Base-by-base conservation (phyloP, 371 early-diverging fungal genomes). In the Chytridium lagenaria region DNA sequence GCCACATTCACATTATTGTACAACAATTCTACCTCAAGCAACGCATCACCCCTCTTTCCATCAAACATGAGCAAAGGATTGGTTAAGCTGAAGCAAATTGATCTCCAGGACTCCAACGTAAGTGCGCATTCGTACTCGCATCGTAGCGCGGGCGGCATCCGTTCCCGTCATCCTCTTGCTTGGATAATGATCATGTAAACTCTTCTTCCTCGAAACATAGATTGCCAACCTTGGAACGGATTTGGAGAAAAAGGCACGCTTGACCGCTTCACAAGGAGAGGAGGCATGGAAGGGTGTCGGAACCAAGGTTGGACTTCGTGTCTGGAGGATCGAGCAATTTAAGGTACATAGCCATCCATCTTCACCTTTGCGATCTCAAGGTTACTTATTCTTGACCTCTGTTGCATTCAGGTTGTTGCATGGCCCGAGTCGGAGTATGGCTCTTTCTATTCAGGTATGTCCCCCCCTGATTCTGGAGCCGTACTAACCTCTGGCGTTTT, bases 261-360 rank as follows among this genome's bases (percentile, higher is more conserved):
- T 91, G 69, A 85, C 87, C 55, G 90, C 90, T 74, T 89, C 90
- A n/a, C 73, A 87, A 5, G 84, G 88, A 52, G 92, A 93, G 77
- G 75, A 73, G 10, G 90, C 89, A n/a, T 92, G 93, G 92, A 84
- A 84, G 72, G 85, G 87, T 79, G 84, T 88, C 59, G 90, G 90
- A 22, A 76, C 84, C 33, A 79, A 84, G 65, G 65, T 77, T 44
- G 93, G 93, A 38, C 80, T 92, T 61, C 85, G 88, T 83, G 81
- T 93, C 59, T 94, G 93, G 93, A 86, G 95, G 67, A 91, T 94
- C 59, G 92, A 93, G 78, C 81, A 90, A 73, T 94, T 94, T 83
- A 76, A 87, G 59, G 66, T 66, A 38, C 5, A 2, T 34, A 31
- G 63, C 33, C 12, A 12, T 31, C 31, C 26, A 10, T 30, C 57